These are phyloP conservation scores for Moringa oleifera DNA, from an alignment of 345 rosid genomes.

Conservation along the genomic window DNA sequence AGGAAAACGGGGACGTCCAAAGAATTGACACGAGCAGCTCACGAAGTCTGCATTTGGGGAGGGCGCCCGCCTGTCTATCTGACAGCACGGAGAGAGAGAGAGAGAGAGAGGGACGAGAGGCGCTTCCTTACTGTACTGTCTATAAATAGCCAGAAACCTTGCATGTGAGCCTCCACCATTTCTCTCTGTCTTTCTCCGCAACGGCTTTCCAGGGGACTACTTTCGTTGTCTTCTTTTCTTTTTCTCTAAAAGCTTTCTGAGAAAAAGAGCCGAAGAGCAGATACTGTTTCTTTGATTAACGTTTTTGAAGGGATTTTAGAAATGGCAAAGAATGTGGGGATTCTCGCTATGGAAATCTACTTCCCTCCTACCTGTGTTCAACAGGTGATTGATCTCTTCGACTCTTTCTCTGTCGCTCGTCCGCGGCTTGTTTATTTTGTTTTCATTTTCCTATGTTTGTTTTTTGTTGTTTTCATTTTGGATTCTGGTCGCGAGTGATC, in stretches of 20 bases:
- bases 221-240: no score
- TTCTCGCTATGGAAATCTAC: conserved; percentile 91
- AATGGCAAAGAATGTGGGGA: conserved; percentile 98
- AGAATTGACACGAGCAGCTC: background rate
- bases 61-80: background rate
- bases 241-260: no score
- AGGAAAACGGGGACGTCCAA: conserved; percentile 3
- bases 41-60: conserved; percentile 15
- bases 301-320: background rate
- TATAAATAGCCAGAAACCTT: conserved; percentile 15
- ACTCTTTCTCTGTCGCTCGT: background rate
- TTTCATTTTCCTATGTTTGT: conserved; percentile 7
- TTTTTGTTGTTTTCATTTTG: background rate
- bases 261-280: no score
- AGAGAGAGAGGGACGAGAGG: no score
- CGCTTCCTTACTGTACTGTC: no score
- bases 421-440: background rate
- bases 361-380: conserved; percentile 95
- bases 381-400: conserved; percentile 54
- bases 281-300: no score
- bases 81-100: no score
- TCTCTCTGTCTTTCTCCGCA: background rate
- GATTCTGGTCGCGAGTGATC: conserved; percentile 8
- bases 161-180: conserved; percentile 7
- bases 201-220: no score